A percentile compares a stretch with the other conserved stretches of the same genome.
Conservation (phyloP, 164 flowering plant species). For the Kalanchoe fedtschenkoi region DNA sequence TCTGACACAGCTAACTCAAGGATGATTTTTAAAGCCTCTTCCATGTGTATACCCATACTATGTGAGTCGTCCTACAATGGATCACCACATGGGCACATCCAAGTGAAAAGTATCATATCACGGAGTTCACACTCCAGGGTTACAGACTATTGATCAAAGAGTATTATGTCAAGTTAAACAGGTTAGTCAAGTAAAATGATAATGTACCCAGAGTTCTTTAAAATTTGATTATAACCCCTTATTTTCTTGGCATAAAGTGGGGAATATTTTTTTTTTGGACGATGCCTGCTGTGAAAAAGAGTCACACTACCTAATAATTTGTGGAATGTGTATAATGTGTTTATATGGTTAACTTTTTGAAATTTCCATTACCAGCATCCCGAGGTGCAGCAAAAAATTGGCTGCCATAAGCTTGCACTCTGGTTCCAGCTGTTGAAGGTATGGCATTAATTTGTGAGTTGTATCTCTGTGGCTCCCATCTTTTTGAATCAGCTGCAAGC, state of each 20-base stretch:
- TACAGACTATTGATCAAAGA: too few relatives aligned
- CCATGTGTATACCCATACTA: constrained; percentile 30
- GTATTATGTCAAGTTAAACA: too few relatives aligned
- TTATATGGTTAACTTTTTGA: not conserved
- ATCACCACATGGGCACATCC: not conserved
- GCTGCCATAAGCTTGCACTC: constrained; percentile 53
- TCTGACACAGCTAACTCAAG: constrained; percentile 38
- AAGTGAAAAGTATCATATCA: not conserved
- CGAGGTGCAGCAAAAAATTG: constrained; percentile 56
- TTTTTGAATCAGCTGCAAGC: constrained; percentile 36
- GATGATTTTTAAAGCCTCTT: constrained; percentile 50
- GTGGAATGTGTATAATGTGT: not conserved
- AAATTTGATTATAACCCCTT: too few relatives aligned
- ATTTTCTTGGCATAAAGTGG: too few relatives aligned
- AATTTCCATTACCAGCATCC: constrained; percentile 33
- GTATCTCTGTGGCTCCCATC: constrained; percentile 28
- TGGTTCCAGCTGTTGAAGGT: constrained; percentile 29
- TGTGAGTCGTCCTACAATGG: constrained; percentile 44
- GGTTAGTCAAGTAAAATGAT: too few relatives aligned
- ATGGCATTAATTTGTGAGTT: constrained; percentile 29
- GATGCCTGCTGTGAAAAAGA: too few relatives aligned
- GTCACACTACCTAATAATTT: not conserved
- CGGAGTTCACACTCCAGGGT: too few relatives aligned
- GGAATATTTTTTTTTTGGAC: too few relatives aligned
- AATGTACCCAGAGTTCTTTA: too few relatives aligned